Conservation (phyloP, 1,139 yeast genomes). For the Eremothecium cymbalariae region DNA sequence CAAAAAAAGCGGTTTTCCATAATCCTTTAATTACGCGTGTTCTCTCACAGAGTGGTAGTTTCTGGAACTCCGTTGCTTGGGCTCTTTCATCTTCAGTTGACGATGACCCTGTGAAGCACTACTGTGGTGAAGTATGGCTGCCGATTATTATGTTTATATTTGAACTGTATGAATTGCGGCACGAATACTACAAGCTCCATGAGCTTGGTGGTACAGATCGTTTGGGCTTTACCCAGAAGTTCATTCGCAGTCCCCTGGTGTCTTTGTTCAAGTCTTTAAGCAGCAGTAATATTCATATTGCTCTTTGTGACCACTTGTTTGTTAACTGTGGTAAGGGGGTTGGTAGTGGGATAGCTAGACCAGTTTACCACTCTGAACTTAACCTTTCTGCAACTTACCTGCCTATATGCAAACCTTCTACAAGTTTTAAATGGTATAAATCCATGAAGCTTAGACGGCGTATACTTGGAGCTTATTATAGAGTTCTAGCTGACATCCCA, state of each 20-base stretch:
- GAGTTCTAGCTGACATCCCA: slow-evolving; percentile 18
- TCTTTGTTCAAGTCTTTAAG: slow-evolving; percentile 16
- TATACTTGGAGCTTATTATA: slow-evolving; percentile 17
- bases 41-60: slow-evolving; percentile 20
- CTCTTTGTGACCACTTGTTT: slow-evolving; percentile 23
- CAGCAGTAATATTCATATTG: slow-evolving; percentile 12
- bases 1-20: slow-evolving; percentile 17
- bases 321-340: slow-evolving; percentile 17
- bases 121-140: slow-evolving; percentile 23
- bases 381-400: slow-evolving; percentile 14
- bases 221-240: slow-evolving; percentile 10
- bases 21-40: slow-evolving; percentile 15
- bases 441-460: slow-evolving; percentile 23
- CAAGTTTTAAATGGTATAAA: slow-evolving; percentile 12
- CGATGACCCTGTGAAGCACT: slow-evolving; percentile 12
- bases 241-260: slow-evolving; percentile 22
- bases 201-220: slow-evolving; percentile 11
- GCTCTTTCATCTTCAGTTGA: slow-evolving; percentile 22
- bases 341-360: slow-evolving; percentile 13
- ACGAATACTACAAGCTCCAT: slow-evolving; percentile 19
- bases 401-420: slow-evolving; percentile 12
- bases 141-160: slow-evolving; percentile 21
- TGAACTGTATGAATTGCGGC: slow-evolving; percentile 21
- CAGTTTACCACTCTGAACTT: slow-evolving; percentile 20
- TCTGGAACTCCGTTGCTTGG: slow-evolving; percentile 25